Evolutionary conservation across 306 rosid genomes (phyloP), one percentile per base, ranked within the genome.

Genomic region (Ammopiptanthus mongolicus): DNA sequence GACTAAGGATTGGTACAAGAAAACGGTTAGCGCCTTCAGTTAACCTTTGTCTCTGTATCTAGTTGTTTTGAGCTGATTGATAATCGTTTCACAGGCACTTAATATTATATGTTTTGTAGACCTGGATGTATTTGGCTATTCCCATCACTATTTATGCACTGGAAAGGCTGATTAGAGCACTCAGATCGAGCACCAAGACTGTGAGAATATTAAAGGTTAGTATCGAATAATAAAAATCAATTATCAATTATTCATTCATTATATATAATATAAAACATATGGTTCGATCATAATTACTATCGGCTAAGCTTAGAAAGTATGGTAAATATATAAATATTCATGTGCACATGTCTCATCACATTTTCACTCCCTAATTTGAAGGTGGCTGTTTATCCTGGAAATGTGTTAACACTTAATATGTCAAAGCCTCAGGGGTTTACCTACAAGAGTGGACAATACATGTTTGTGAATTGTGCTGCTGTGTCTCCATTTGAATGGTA

Each of bases 401-500:
- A 86, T 64, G 95, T 87, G 66, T 65, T 90, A 64, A 69, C 88
- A 18, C 80, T 90, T 48, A 34, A 82, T 21, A 82, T 90, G 95
- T 78, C 92, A 42, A 87, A 84, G 85, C 95, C 95, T 41, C 85
- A 75, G 1, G 87, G 90, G 9, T 87, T 85, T 75, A 69, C 13
- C 65, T 90, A 87, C 87, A 83, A 70, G 50, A 87, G 92, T 80
- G 90, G 95, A 77, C 90, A 87, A 73, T 90, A 80, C 80, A 90
- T 90, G 83, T 74, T 79, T 80, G 85, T 87, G 56, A 87, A 84
- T 51, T 87, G 88, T 82, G 85, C 88, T 63, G 80, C 81, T 22
- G 85, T 87, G 52, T 87, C 91, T 73, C 91, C 91, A 65, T 75
- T 87, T 58, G 91, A 87, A 79, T 87, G 91, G 91, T 84, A 84